Evolutionary conservation across 1,139 yeast species (phyloP).

Genomic region (Pichia sp.): DNA sequence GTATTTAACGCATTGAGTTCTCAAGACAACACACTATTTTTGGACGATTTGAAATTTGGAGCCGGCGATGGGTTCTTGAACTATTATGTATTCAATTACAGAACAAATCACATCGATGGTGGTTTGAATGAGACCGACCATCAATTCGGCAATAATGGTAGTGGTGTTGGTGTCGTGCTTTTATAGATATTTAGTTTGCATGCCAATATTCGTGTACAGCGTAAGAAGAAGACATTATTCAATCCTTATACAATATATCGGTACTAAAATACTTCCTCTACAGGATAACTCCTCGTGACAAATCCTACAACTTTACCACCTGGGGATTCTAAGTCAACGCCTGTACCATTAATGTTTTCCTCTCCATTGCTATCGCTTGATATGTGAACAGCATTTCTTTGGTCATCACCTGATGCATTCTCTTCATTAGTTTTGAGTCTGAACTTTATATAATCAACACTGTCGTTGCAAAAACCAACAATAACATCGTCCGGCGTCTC

Average conservation of each 20-base stretch:
- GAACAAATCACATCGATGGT: slow-evolving; percentile 73
- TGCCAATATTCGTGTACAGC: not conserved
- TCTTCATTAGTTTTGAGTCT: not conserved
- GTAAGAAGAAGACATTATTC: not conserved
- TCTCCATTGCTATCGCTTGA: not conserved
- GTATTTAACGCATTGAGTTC: slow-evolving; percentile 91
- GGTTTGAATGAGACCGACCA: slow-evolving; percentile 61
- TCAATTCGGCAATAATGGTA: slow-evolving; percentile 50
- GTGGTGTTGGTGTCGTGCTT: slow-evolving; percentile 89
- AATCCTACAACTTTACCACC: slow-evolving; percentile 7
- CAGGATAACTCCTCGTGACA: slow-evolving; percentile 4
- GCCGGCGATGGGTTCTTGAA: slow-evolving; percentile 91
- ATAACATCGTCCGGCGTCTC: slow-evolving; percentile 55
- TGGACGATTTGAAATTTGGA: slow-evolving; percentile 83
- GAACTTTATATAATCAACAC: slow-evolving; percentile 35
- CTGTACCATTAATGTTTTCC: not conserved
- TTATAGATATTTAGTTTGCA: slow-evolving; percentile 37
- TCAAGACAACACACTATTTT: slow-evolving; percentile 81
- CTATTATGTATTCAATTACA: slow-evolving; percentile 88
- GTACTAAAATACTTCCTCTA: slow-evolving; percentile 8
- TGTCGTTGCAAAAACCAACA: slow-evolving; percentile 55
- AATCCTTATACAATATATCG: not conserved
- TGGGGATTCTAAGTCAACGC: slow-evolving; percentile 7
- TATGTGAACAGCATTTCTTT: slow-evolving; percentile 1
- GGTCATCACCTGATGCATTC: not conserved